Evolutionary conservation across 495 filamentous ascomycete species (phyloP).

Genomic region (Aspergillus carlsbadensis): DNA sequence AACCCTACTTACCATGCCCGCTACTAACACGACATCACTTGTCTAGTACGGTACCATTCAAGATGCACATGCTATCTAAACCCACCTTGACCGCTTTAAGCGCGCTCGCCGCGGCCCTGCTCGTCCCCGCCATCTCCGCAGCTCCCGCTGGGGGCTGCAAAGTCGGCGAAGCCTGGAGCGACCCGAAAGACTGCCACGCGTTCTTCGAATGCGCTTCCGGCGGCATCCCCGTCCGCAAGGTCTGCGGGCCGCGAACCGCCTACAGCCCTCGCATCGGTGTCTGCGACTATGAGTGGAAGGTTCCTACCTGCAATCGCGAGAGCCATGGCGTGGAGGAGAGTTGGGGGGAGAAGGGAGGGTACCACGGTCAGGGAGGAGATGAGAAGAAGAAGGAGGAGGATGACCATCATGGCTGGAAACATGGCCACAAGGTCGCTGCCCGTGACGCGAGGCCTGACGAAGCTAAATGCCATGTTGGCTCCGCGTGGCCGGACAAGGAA

Average conservation of each 20-base stretch:
- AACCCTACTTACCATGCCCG: neutral
- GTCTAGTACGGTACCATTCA: neutral
- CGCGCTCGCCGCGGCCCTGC: neutral
- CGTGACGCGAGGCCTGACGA: too few species aligned
- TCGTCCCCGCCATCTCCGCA: neutral
- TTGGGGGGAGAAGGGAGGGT: too few species aligned
- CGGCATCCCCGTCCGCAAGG: neutral
- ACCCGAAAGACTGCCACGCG: conserved; percentile 1
- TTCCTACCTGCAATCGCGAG: neutral
- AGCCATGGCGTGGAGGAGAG: too few species aligned
- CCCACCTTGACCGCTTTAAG: neutral
- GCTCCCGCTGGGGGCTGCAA: neutral
- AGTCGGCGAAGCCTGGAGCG: neutral
- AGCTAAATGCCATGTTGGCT: too few species aligned
- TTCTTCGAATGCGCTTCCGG: conserved; percentile 2
- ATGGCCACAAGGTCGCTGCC: too few species aligned
- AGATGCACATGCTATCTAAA: neutral
- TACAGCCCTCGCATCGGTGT: neutral
- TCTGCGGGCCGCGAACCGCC: neutral
- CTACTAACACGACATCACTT: neutral
- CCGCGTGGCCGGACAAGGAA: too few species aligned
- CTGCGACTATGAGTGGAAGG: conserved; percentile 3
- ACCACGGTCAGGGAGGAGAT: too few species aligned
- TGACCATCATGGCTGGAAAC: too few species aligned
- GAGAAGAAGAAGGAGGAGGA: too few species aligned